Percentiles rank a stretch among this genome's conserved stretches.
These are phyloP conservation scores for Eremomyces bilateralis DNA, from an alignment of 495 filamentous ascomycete species.

Conservation along the genomic window DNA sequence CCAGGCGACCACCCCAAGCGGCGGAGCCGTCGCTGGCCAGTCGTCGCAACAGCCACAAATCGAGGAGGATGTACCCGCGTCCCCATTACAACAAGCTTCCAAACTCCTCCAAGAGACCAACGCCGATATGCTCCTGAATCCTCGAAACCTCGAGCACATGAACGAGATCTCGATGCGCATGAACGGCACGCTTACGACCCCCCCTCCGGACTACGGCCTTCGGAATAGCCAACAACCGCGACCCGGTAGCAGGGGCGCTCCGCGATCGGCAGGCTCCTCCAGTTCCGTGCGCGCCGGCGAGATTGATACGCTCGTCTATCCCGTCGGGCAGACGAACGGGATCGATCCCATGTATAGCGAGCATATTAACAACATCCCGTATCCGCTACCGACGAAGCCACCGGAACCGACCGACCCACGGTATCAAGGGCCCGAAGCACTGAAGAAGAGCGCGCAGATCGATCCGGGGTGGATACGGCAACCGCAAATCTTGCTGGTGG, in stretches of 20 bases:
- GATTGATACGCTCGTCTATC: slow-evolving; percentile 69
- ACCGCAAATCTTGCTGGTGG: slow-evolving; percentile 76
- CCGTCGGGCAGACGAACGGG: slow-evolving; percentile 67
- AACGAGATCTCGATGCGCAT: slow-evolving; percentile 43
- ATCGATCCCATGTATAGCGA: slow-evolving; percentile 91
- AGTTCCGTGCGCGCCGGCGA: slow-evolving; percentile 35
- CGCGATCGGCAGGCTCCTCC: slow-evolving; percentile 28
- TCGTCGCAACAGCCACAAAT: slow-evolving; percentile 5
- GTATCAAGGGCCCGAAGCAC: slow-evolving; percentile 15
- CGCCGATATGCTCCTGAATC: slow-evolving; percentile 55
- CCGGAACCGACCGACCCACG: slow-evolving; percentile 26
- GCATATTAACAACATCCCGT: slow-evolving; percentile 84
- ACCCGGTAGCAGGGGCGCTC: slow-evolving; percentile 18
- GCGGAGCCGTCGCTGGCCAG: slow-evolving; percentile 9
- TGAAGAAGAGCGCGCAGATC: slow-evolving; percentile 47
- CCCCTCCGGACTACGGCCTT: slow-evolving; percentile 18
- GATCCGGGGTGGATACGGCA: slow-evolving; percentile 63
- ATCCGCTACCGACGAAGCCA: slow-evolving; percentile 42
- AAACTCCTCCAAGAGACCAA: slow-evolving; percentile 68
- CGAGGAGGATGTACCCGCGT: slow-evolving; percentile 50
- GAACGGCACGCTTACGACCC: slow-evolving; percentile 22
- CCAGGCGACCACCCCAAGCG: slow-evolving; percentile 7
- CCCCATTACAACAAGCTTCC: slow-evolving; percentile 71
- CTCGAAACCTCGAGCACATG: slow-evolving; percentile 54
- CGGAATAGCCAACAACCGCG: slow-evolving; percentile 10